Evolutionary conservation across 2,329 filamentous ascomycete genomes (phyloP), one percentile per base, ranked within the genome.

Genomic region (Calonectria hongkongensis): DNA sequence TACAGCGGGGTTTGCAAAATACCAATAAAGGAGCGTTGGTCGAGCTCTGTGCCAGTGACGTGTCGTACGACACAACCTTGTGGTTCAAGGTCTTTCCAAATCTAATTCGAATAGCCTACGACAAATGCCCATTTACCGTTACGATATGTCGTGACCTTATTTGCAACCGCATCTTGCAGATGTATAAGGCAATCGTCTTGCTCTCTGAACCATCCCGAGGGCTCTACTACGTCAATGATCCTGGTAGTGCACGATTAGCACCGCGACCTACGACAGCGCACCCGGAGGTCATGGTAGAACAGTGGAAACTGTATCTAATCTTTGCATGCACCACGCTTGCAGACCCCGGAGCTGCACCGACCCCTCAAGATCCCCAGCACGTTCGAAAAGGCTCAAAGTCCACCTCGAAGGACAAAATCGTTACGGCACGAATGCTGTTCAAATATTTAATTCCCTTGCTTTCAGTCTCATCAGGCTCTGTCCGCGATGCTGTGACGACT

Each of bases 61-160:
- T 97, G 30, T 95, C 95, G 0, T 98, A 98, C 80, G 97, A 99
- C 82, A 93, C 95, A 3, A 98, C 96, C 0, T 86, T 99, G 15
- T 99, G 97, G 97, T 97, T 97, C 85, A 99, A 98, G 81, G 93
- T 98, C 21, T 99, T 99, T 80, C 97, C 97, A 4, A 98, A 98
- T 80, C 89, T 99, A 39, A 94, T 99, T 70, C 92, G 95, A 13
- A 93, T 98, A 76, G 95, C 95, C 71, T 97, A 95, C 80, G 95
- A 98, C 76, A 94, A 94, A 72, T 99, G 96, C 79, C 94, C 95
- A 0, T 96, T 98, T 79, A 95, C 96, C 2, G 94, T 98, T 41
- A 96, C 95, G 0, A 91, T 98, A 60, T 95, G 95, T 30, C 91
- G 97, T 72, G 96, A 98, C 80, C 91, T 98, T 71, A 94, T 99